These are phyloP conservation scores for Thinopyrum elongatum DNA, from an alignment of 176 grass and related monocot genomes.

Conservation along the genomic window DNA sequence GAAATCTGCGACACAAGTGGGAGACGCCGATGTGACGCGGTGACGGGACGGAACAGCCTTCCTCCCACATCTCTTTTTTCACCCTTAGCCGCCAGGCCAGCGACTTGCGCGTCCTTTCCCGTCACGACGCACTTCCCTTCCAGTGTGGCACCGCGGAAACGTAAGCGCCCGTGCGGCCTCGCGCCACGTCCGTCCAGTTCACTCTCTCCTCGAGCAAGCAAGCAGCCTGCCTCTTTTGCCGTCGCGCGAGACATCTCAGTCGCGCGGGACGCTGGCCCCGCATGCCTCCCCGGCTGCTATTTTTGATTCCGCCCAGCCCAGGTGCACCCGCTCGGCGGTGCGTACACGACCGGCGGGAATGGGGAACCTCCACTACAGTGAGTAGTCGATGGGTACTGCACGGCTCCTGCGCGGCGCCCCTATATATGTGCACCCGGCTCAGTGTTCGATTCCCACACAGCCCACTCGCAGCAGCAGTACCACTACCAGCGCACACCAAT, in stretches of 20 bases:
- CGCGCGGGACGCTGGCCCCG: not conserved
- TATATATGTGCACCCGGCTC: not conserved
- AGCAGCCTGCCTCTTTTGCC: not conserved
- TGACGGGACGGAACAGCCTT: not conserved
- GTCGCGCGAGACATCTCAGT: not conserved
- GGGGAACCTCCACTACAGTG: not conserved
- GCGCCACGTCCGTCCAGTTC: not conserved
- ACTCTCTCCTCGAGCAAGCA: not conserved
- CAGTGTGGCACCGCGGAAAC: not conserved
- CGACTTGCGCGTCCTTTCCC: not conserved
- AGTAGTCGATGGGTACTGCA: not conserved
- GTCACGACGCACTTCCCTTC: not conserved
- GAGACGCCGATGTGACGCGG: not conserved
- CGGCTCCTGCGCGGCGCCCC: not conserved
- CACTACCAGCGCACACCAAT: not conserved
- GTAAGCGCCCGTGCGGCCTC: not conserved
- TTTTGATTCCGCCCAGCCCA: conserved; percentile 9
- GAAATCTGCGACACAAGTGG: not conserved
- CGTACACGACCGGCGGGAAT: not conserved
- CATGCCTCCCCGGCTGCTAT: not conserved
- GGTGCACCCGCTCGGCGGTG: not conserved
- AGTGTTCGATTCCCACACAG: not conserved
- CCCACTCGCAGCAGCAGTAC: not conserved
- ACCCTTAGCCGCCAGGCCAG: not conserved
- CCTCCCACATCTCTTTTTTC: not conserved